phyloP scores from a whole-genome alignment of 2,329 filamentous ascomycete species.

The Exserohilum rostratum region DNA sequence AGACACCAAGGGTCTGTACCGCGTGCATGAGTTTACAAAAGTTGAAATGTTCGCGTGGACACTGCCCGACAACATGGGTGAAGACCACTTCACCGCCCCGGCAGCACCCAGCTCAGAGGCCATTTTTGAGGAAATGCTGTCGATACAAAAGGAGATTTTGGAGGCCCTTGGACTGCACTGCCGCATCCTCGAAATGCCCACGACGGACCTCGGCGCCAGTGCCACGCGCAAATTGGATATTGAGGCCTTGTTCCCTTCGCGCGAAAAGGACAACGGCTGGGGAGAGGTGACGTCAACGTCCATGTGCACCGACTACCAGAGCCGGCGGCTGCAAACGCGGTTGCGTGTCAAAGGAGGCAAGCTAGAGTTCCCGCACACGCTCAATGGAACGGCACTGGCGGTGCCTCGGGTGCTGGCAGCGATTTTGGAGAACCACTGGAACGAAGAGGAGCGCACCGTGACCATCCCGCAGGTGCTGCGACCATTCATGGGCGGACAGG shows the following conservation, averaged over 20 bases:
- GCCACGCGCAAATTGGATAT: constrained; percentile 90
- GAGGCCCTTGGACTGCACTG: constrained; percentile 78
- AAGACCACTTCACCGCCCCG: constrained; percentile 41
- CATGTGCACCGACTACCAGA: constrained; percentile 95
- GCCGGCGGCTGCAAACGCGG: constrained; percentile 77
- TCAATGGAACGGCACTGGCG: constrained; percentile 93
- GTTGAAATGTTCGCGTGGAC: constrained; percentile 98
- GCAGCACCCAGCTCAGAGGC: constrained; percentile 54
- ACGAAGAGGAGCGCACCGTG: constrained; percentile 70
- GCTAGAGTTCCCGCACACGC: constrained; percentile 80
- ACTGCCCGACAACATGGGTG: constrained; percentile 56
- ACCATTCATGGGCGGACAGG: constrained; percentile 75
- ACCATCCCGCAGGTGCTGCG: constrained; percentile 78
- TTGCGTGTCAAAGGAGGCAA: constrained; percentile 61
- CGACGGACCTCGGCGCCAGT: constrained; percentile 84
- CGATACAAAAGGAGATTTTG: constrained; percentile 85
- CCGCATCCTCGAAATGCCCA: constrained; percentile 91
- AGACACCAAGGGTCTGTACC: constrained; percentile 92
- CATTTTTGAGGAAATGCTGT: constrained; percentile 83
- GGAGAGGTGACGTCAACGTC: constrained; percentile 92
- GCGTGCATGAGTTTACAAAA: constrained; percentile 98
- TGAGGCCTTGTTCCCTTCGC: constrained; percentile 89
- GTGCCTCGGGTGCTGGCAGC: constrained; percentile 89
- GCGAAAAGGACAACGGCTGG: constrained; percentile 73
- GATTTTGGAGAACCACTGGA: constrained; percentile 88